A percentile compares a stretch with the other conserved stretches of the same genome.
Evolutionary conservation across 331 rosid species (phyloP).

Genomic region (Acacia pycnantha): DNA sequence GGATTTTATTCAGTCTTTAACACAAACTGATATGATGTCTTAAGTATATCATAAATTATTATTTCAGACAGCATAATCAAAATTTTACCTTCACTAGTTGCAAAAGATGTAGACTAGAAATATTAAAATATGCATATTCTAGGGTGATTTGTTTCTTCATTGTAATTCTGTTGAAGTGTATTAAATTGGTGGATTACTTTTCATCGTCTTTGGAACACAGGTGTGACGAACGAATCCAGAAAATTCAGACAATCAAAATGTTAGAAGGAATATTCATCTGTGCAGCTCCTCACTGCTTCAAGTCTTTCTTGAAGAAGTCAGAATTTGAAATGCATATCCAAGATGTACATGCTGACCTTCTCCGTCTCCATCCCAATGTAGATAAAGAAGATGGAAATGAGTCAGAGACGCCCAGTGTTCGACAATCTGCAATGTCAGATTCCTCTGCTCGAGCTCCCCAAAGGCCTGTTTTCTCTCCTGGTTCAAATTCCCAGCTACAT

Average conservation of each 20-base stretch:
- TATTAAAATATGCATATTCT: constrained; percentile 8
- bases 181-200: constrained; percentile 21
- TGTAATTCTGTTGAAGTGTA: not conserved
- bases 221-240: constrained; percentile 97
- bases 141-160: not conserved
- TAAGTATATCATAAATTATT: not conserved
- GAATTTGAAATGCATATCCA: constrained; percentile 93
- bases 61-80: constrained; percentile 7
- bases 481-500: constrained; percentile 73
- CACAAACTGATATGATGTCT: not conserved
- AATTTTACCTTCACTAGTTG: not conserved
- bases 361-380: constrained; percentile 66
- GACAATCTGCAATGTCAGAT: constrained; percentile 74
- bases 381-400: constrained; percentile 90
- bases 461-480: constrained; percentile 74
- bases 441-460: constrained; percentile 69
- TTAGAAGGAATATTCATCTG: constrained; percentile 98
- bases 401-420: constrained; percentile 68
- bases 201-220: constrained; percentile 48
- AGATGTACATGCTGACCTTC: constrained; percentile 70
- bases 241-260: constrained; percentile 93
- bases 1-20: not conserved
- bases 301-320: constrained; percentile 74
- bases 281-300: constrained; percentile 99
- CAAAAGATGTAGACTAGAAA: not conserved